These are phyloP conservation scores for Cucurbita ficifolia DNA, from an alignment of 306 rosid genomes.

Conservation along the genomic window DNA sequence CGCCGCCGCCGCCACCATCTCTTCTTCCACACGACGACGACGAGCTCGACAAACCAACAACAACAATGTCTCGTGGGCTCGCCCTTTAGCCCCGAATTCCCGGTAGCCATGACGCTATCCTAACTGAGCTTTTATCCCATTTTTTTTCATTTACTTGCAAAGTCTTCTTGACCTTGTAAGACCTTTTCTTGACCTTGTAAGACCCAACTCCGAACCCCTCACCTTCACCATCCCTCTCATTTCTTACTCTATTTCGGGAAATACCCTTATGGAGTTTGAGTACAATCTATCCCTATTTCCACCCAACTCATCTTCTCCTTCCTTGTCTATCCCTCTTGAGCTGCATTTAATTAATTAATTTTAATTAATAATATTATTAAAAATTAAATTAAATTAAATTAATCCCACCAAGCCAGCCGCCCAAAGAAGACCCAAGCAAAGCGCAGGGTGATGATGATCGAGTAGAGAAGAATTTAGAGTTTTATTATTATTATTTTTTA, in stretches of 20 bases:
- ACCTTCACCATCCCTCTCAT: constrained; percentile 4
- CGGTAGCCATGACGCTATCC: constrained; percentile 57
- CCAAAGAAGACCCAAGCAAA: background rate
- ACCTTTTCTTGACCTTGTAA: constrained; percentile 99
- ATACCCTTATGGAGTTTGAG: constrained; percentile 19
- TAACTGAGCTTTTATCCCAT: constrained; percentile 53
- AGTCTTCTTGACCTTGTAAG: constrained; percentile 99
- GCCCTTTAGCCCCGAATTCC: background rate
- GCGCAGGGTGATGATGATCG: background rate
- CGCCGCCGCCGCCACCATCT: background rate
- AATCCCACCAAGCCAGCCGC: background rate
- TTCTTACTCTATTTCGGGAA: constrained; percentile 15
- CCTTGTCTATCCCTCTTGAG: constrained; percentile 99
- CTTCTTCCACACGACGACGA: background rate
- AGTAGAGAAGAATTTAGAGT: background rate
- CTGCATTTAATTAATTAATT: constrained; percentile 12
- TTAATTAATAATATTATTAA: too few species aligned
- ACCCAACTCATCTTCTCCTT: constrained; percentile 69
- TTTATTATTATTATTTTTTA: too few species aligned
- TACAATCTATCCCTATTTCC: constrained; percentile 15
- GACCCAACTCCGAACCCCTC: constrained; percentile 26
- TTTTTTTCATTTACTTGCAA: background rate
- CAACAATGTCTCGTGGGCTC: background rate
- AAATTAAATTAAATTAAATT: too few species aligned
- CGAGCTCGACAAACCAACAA: background rate